These are phyloP conservation scores for Amphicarpaea edgeworthii DNA, from an alignment of 306 rosid species.

Conservation along the genomic window DNA sequence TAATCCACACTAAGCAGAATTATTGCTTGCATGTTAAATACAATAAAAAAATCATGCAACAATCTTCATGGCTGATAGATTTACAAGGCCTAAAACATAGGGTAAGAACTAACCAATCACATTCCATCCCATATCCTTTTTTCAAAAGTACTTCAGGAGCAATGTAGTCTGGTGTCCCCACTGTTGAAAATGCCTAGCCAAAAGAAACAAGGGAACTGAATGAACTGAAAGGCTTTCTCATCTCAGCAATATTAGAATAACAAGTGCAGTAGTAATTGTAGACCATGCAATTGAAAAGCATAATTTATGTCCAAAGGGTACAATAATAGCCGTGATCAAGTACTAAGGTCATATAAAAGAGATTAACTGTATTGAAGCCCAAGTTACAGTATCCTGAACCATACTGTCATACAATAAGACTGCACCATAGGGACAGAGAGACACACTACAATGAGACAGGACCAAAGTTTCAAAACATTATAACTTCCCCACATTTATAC, in stretches of 20 bases:
- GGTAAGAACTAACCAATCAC: conserved; percentile 86
- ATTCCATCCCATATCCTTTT: conserved; percentile 99
- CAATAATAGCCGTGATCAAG: conserved; percentile 24
- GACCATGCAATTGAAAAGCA: conserved; percentile 30
- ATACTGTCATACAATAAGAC: conserved; percentile 1
- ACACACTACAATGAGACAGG: background rate
- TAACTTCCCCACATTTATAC: conserved; percentile 21
- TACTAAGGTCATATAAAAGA: conserved; percentile 17
- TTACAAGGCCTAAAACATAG: conserved; percentile 37
- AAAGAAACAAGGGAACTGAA: conserved; percentile 42
- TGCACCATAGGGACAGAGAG: conserved; percentile 20
- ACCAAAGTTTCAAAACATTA: background rate
- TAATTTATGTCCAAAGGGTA: conserved; percentile 16
- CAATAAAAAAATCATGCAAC: conserved; percentile 18
- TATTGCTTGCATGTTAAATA: conserved; percentile 18
- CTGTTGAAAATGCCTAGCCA: conserved; percentile 95
- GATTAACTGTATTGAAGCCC: conserved; percentile 24
- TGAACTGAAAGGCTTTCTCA: conserved; percentile 39
- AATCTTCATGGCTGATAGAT: conserved; percentile 37
- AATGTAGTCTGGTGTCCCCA: conserved; percentile 98
- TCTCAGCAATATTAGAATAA: conserved; percentile 27
- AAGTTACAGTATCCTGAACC: conserved; percentile 33
- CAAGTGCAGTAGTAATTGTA: conserved; percentile 35
- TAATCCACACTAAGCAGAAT: conserved; percentile 24
- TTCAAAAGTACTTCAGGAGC: conserved; percentile 97